Evolutionary conservation across 768 basidiomycete genomes (phyloP), one percentile per base, ranked within the genome.

Genomic region (Candolleomyces eurysporus): DNA sequence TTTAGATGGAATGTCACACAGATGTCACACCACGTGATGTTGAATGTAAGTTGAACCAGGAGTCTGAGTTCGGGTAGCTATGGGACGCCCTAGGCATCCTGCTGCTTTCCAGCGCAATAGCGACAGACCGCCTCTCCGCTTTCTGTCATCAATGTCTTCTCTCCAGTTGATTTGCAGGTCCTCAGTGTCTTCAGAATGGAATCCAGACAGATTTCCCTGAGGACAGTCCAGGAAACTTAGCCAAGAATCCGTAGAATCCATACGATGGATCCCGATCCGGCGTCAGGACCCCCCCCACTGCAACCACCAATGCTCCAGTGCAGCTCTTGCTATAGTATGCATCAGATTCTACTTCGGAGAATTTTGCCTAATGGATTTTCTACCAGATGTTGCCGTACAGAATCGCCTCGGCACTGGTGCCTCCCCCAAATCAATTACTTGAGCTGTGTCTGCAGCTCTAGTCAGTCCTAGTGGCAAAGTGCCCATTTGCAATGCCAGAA

Each of bases 161-260:
- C 78, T 53, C 84, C 87, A 4, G 82, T 83, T 43, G 90, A 91
- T 63, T n/a, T 63, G 85, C 85, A 66, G 89, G 90, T 68, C 80
- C 91, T 5, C 87, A 90, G 65, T 79, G 82, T 60, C 81, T 92
- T 48, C 91, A 91, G 72, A 83, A 90, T 63, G 87, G 89, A 71
- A 89, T 91, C 21, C 86, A 87, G 78, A 84, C 83, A 49, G 84
- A 82, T 30, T 89, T 66, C 73, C 79, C 32, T n/a, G 85, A 88
- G 9, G 80, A 80, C 30, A 61, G 49, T n/a, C n/a, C n/a, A n/a
- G n/a, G n/a, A n/a, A 42, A 64, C 48, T 61, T 73, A 39, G 68
- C 71, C 42, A n/a, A n/a, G 32, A 71, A 78, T 63, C 60, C 75
- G 48, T 75, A 76, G 61, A 76, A 74, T 66, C 75, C 76, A 57